These are phyloP conservation scores for Candida coleopterorum DNA, from an alignment of 805 yeast species.

Conservation along the genomic window DNA sequence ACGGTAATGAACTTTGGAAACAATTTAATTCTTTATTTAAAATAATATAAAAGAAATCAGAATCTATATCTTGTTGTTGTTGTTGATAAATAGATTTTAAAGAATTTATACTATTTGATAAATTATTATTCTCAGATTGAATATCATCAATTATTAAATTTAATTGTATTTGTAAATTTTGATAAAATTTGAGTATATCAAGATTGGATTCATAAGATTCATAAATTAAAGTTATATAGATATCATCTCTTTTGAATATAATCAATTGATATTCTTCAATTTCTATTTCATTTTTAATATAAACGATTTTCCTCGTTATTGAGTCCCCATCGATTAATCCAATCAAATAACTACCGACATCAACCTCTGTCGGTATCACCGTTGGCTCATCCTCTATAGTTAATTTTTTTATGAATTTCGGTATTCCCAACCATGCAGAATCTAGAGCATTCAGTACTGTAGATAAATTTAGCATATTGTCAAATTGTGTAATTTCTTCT, in stretches of 20 bases:
- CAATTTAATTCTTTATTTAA: conserved; percentile 20
- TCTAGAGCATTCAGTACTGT: conserved; percentile 25
- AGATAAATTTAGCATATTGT: conserved; percentile 30
- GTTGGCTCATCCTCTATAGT: neutral
- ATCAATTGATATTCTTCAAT: conserved; percentile 28
- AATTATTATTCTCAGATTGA: conserved; percentile 12
- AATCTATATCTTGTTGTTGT: conserved; percentile 18
- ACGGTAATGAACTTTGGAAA: conserved; percentile 35
- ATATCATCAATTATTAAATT: conserved; percentile 20
- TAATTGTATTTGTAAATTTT: conserved; percentile 12
- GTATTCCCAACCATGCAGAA: conserved; percentile 17
- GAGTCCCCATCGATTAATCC: conserved; percentile 17
- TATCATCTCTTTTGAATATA: conserved; percentile 20
- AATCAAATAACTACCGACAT: conserved; percentile 20
- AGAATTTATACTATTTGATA: conserved; percentile 27
- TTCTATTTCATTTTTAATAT: conserved; percentile 15
- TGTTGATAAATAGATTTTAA: conserved; percentile 20
- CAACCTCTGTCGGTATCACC: conserved; percentile 7
- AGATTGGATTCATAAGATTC: conserved; percentile 23
- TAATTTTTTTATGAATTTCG: conserved; percentile 13
- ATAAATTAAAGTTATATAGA: conserved; percentile 22
- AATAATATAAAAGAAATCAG: conserved; percentile 34
- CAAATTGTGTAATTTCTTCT: neutral
- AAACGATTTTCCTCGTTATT: conserved; percentile 23
- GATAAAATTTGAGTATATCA: conserved; percentile 21